Evolutionary conservation across 305 asterid species (phyloP).

Genomic region (Solanum hybrid): DNA sequence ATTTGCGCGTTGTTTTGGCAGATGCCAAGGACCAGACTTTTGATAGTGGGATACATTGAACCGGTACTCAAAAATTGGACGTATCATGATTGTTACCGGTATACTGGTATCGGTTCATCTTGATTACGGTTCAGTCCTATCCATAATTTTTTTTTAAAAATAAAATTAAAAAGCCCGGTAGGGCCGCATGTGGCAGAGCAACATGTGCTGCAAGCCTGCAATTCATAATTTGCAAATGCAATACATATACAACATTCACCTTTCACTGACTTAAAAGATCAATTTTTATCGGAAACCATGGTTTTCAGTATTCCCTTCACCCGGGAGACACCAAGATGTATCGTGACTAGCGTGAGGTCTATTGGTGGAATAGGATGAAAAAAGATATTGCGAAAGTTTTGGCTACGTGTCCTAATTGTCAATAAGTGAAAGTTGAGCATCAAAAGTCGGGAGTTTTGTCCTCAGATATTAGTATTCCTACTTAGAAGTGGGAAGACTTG

Average conservation of each 20-base stretch:
- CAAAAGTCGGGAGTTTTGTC: neutral
- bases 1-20: too few relatives aligned
- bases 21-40: neutral
- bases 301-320: neutral
- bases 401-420: neutral
- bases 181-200: neutral
- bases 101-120: too few relatives aligned
- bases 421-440: neutral
- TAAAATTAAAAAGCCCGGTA: neutral
- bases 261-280: neutral
- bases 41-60: neutral
- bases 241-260: neutral
- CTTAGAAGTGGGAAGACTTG: neutral
- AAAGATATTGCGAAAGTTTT: neutral
- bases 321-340: neutral
- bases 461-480: neutral
- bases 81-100: neutral
- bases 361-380: neutral
- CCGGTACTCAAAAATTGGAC: neutral
- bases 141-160: too few relatives aligned
- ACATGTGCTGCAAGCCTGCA: neutral
- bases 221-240: neutral
- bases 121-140: neutral
- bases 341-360: neutral
- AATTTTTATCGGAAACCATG: neutral